phyloP scores from a whole-genome alignment of 2,329 filamentous ascomycete species.

The Hymenoscyphus repandus region DNA sequence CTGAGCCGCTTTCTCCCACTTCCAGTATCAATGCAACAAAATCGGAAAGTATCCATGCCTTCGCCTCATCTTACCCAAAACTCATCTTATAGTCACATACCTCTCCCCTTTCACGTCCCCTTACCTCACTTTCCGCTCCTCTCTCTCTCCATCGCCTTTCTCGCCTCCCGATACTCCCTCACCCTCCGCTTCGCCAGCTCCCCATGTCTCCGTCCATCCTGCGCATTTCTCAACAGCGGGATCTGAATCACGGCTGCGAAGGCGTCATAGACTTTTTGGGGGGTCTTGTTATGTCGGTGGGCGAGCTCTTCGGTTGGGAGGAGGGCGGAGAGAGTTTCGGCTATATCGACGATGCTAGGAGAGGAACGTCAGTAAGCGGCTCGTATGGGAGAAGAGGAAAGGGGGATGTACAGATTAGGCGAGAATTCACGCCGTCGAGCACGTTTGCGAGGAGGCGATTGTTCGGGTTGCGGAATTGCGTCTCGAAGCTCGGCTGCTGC shows the following conservation, averaged over 20 bases:
- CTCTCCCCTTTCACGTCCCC: too few species aligned
- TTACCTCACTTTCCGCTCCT: constrained; percentile 17
- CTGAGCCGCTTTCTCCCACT: too few species aligned
- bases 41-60: too few species aligned
- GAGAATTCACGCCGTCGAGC: not conserved
- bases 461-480: too few species aligned
- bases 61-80: too few species aligned
- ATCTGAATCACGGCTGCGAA: constrained; percentile 45
- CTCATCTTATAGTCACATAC: too few species aligned
- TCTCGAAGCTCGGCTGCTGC: too few species aligned
- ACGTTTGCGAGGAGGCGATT: not conserved
- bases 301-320: constrained; percentile 44
- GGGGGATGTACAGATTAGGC: not conserved
- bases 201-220: constrained; percentile 39
- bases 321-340: constrained; percentile 41
- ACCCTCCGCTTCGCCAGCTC: constrained; percentile 37
- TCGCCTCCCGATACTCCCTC: constrained; percentile 36
- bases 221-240: constrained; percentile 41
- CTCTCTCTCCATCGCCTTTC: constrained; percentile 36
- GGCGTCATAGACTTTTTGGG: constrained; percentile 41
- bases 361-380: too few species aligned
- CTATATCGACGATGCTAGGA: constrained; percentile 43
- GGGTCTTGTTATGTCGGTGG: constrained; percentile 37
- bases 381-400: too few species aligned
- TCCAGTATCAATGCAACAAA: too few species aligned